Percentiles rank a stretch among this genome's conserved stretches.
Conservation (phyloP, 805 yeast species). For the Metschnikowia gelsemii region DNA sequence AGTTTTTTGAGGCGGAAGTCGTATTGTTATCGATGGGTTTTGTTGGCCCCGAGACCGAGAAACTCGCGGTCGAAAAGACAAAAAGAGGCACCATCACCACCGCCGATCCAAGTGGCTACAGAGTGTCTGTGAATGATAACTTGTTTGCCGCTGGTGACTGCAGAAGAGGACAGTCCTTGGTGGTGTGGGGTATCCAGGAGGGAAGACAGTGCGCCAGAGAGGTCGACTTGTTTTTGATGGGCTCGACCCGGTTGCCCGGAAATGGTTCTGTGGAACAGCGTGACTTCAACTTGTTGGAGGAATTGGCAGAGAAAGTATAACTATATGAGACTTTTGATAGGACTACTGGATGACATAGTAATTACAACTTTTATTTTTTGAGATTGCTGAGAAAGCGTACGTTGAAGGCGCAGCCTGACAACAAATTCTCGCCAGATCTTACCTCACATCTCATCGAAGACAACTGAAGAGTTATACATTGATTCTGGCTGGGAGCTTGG, state of each 20-base stretch:
- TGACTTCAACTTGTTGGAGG: conserved; percentile 72
- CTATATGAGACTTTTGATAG: no score
- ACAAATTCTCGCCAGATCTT: no score
- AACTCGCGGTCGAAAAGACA: conserved; percentile 65
- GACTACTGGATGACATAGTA: no score
- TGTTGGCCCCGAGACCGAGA: conserved; percentile 90
- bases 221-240: conserved; percentile 79
- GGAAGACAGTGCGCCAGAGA: conserved; percentile 98
- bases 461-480: no score
- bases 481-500: no score
- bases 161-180: conserved; percentile 96
- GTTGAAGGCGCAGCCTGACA: no score
- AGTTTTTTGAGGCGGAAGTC: conserved; percentile 90
- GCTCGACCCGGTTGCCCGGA: conserved; percentile 82
- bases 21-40: conserved; percentile 96
- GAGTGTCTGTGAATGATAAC: conserved; percentile 60
- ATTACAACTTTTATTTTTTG: no score
- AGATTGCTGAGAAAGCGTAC: no score
- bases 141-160: conserved; percentile 97
- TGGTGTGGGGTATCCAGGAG: conserved; percentile 99
- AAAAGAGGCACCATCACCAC: conserved; percentile 83
- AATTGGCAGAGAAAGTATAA: conserved; percentile 62
- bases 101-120: conserved; percentile 60
- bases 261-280: conserved; percentile 90
- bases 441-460: no score